phyloP scores from a whole-genome alignment of 1,284 basidiomycete species.

The Boletus mariae region DNA sequence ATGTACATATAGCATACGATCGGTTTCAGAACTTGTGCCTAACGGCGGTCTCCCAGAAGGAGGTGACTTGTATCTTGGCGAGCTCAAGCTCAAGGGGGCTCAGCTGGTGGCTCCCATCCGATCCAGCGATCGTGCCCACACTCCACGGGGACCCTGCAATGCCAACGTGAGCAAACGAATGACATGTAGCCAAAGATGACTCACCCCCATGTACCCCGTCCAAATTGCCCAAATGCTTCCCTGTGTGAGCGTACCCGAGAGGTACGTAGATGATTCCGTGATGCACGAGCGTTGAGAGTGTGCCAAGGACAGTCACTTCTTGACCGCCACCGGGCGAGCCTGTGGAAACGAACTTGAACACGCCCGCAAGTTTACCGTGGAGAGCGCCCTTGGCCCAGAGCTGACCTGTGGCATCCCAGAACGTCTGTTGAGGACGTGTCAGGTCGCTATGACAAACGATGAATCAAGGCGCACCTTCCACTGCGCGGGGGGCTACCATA shows the following conservation, averaged over 20 bases:
- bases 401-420: conserved; percentile 50
- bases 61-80: too few species aligned
- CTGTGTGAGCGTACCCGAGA: conserved; percentile 33
- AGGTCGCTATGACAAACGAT: background rate
- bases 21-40: too few species aligned
- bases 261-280: conserved; percentile 53
- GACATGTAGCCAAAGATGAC: background rate
- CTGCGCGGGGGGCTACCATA: conserved; percentile 35
- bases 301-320: conserved; percentile 44
- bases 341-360: conserved; percentile 38
- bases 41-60: too few species aligned
- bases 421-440: conserved; percentile 26
- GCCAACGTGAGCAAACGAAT: too few species aligned
- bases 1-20: background rate
- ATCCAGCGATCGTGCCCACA: conserved; percentile 8
- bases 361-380: conserved; percentile 50
- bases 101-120: conserved; percentile 46
- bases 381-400: conserved; percentile 49
- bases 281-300: conserved; percentile 54
- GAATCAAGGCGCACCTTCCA: conserved; percentile 28
- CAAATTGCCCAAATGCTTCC: conserved; percentile 38
- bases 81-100: conserved; percentile 35
- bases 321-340: conserved; percentile 41
- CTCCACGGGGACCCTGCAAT: background rate
- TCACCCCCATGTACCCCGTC: conserved; percentile 40